Base-by-base conservation (phyloP, 164 flowering plant species). In the Litsea cubeba region DNA sequence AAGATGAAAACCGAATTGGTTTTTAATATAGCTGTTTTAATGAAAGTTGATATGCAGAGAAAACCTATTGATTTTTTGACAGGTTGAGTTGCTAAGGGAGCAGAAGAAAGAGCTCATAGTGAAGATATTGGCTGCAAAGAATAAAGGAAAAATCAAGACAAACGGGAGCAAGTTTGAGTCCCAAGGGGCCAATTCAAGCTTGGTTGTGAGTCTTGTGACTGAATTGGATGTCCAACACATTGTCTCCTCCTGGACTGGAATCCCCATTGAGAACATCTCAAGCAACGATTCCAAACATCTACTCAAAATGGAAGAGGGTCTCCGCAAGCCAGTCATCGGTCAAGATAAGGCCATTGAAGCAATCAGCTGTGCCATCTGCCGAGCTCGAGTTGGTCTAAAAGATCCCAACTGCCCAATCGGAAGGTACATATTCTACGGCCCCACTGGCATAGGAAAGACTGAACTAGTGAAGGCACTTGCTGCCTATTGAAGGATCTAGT, bases 371-470 rank as follows among this genome's bases (percentile, higher is more conserved):
- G 57, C 57, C 57, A 51, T 51, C 57, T 0, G 18, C 12, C 57
- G 2, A 1, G 12, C 57, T 51, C 2, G 18, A 12, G 57, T 51
- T 17, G 4, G 57, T 51, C 17, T 78, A 5, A 78, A 74, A 30
- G 73, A 78, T 65, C 80, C 80, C 28, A 74, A 78, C 62, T 71
- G 80, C 1, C 80, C 80, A 24, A 78, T 78, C 70, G 77, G 76
- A 70, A 78, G 80, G 71, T 78, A 73, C 74, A 77, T 77, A 50
- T 77, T 77, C 58, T 73, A 70, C 64, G 76, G 76, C 10, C 79
- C 79, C 15, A 78, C 80, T 65, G 80, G 80, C 18, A 85, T 85
- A 0, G 88, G 86, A 18, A 85, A 85, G 46, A 65, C 88, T 2
- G 85, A 83, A 68, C 79, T 83, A 2, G 85, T 83, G 0, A 82